phyloP scores from a whole-genome alignment of 2,329 filamentous ascomycete genomes.

The Dendrostoma leiphaemia region DNA sequence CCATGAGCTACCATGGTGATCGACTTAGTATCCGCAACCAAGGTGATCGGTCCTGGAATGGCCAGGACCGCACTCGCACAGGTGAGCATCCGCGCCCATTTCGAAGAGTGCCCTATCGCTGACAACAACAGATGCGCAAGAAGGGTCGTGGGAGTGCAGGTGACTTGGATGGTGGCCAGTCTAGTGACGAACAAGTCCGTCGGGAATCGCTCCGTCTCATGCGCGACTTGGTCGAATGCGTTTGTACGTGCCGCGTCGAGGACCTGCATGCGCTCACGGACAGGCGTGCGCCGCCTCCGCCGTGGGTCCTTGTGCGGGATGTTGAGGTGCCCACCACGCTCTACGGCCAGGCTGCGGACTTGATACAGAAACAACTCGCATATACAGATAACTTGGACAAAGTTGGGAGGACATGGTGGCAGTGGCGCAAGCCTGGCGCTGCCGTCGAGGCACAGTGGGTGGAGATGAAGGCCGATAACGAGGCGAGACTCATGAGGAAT shows the following conservation, averaged over 20 bases:
- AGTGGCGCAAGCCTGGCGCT: not conserved
- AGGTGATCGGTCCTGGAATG: not conserved
- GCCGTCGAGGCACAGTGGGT: not conserved
- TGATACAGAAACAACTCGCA: not conserved
- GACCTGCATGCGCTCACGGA: constrained; percentile 34
- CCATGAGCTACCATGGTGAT: not conserved
- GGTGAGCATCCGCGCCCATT: not conserved
- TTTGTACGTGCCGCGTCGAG: not conserved
- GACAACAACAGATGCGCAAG: not conserved
- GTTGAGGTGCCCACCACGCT: not conserved
- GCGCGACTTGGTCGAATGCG: not conserved
- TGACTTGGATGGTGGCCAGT: no score
- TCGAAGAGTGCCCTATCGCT: no score
- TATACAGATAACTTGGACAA: not conserved
- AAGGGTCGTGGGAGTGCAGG: no score
- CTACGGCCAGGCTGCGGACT: not conserved
- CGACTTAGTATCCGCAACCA: not conserved
- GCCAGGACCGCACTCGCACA: not conserved
- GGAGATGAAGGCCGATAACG: not conserved
- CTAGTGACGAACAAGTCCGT: not conserved
- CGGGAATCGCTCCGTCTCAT: not conserved
- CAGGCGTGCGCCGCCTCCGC: constrained; percentile 65
- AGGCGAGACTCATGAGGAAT: not conserved
- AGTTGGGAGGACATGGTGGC: not conserved
- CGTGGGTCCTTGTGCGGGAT: constrained; percentile 59